Percentiles rank a stretch among this genome's conserved stretches.
phyloP scores from a whole-genome alignment of 2,329 filamentous ascomycete genomes.

The Xylariaceae sp. region DNA sequence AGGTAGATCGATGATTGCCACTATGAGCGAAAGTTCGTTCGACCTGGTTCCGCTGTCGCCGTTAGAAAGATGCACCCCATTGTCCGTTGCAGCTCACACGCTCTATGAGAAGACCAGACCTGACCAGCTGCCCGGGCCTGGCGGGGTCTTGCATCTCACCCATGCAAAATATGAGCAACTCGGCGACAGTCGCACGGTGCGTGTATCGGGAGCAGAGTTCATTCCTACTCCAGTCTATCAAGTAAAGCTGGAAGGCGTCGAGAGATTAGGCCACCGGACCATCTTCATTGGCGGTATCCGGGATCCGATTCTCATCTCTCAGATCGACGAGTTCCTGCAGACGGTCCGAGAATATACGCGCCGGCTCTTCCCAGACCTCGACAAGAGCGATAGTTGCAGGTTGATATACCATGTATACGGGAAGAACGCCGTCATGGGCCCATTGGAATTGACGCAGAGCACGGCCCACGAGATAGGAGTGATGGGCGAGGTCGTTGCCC shows the following conservation, averaged over 20 bases:
- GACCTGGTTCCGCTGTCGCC: slow-evolving; percentile 32
- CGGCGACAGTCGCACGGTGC: slow-evolving; percentile 24
- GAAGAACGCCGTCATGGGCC: slow-evolving; percentile 26
- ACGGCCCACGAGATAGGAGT: slow-evolving; percentile 29
- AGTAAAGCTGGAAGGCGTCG: slow-evolving; percentile 37
- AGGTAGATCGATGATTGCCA: slow-evolving; percentile 27
- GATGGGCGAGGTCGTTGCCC: slow-evolving; percentile 32
- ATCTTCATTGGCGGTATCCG: slow-evolving; percentile 34
- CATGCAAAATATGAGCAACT: slow-evolving; percentile 31
- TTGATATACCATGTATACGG: slow-evolving; percentile 32
- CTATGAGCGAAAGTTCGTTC: slow-evolving; percentile 29
- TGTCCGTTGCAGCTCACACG: slow-evolving; percentile 38
- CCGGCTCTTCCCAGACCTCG: slow-evolving; percentile 8
- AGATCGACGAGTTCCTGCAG: slow-evolving; percentile 26
- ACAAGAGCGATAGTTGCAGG: slow-evolving; percentile 5
- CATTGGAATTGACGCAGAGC: slow-evolving; percentile 16
- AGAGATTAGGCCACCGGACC: slow-evolving; percentile 30
- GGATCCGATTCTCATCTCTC: slow-evolving; percentile 34
- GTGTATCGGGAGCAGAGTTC: slow-evolving; percentile 28
- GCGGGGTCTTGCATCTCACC: slow-evolving; percentile 33
- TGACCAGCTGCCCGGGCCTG: slow-evolving; percentile 36
- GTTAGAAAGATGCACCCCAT: slow-evolving; percentile 29
- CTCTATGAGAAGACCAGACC: slow-evolving; percentile 41
- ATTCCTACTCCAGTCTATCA: slow-evolving; percentile 25
- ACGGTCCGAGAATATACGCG: slow-evolving; percentile 20